phyloP scores from a whole-genome alignment of 352 stramenopile genomes.

The Pythium insidiosum region DNA sequence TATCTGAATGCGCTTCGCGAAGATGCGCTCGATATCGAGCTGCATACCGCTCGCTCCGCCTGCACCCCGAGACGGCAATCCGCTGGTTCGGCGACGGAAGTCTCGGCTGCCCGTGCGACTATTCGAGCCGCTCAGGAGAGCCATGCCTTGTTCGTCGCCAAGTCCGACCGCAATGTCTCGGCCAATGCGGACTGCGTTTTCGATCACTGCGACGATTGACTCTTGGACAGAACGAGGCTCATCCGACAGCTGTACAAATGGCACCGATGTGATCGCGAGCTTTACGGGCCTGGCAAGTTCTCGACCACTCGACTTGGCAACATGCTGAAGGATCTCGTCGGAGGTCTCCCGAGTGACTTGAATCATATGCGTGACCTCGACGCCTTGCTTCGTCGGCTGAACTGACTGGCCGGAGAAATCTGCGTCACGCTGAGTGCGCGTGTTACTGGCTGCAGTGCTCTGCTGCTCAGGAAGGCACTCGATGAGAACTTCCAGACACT shows the following conservation, averaged over 20 bases:
- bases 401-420: too few species aligned
- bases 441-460: background rate
- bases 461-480: conserved; percentile 42
- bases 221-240: conserved; percentile 65
- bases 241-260: conserved; percentile 51
- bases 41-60: conserved; percentile 43
- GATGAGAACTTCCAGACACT: conserved; percentile 64
- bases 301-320: conserved; percentile 52
- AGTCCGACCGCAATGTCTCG: conserved; percentile 58
- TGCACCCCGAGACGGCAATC: conserved; percentile 41
- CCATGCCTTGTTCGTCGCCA: conserved; percentile 45
- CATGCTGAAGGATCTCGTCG: conserved; percentile 46
- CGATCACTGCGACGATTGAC: conserved; percentile 49
- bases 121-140: conserved; percentile 28
- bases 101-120: conserved; percentile 47
- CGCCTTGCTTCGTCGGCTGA: background rate
- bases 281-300: conserved; percentile 34
- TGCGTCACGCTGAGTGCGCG: background rate
- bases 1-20: conserved; percentile 65
- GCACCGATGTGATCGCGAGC: conserved; percentile 28
- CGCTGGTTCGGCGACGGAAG: conserved; percentile 50
- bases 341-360: conserved; percentile 59
- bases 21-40: conserved; percentile 78
- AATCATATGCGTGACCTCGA: conserved; percentile 72
- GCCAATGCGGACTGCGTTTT: conserved; percentile 40